Evolutionary conservation across 139 green algal genomes (phyloP).

Genomic region (Raphidocelis subcapitata): DNA sequence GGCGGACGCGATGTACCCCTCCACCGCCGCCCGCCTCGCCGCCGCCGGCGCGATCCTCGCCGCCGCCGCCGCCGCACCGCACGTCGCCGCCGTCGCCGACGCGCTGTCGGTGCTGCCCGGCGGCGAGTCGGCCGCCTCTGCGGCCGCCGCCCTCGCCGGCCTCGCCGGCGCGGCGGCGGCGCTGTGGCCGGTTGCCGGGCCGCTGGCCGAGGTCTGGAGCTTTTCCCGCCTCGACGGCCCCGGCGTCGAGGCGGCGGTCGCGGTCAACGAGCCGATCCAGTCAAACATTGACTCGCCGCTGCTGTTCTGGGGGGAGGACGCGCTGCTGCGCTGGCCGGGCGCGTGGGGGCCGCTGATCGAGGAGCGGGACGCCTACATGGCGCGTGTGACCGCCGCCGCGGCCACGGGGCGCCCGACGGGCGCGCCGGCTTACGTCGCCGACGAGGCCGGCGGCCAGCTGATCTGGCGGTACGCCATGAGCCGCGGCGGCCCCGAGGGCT

Average conservation of each 20-base stretch:
- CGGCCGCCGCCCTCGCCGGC: constrained; percentile 20
- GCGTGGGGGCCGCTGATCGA: constrained; percentile 69
- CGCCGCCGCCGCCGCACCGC: constrained; percentile 18
- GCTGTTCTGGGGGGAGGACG: constrained; percentile 84
- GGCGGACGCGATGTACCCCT: constrained; percentile 39
- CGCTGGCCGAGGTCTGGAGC: constrained; percentile 61
- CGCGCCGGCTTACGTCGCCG: constrained; percentile 9
- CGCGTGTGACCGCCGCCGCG: constrained; percentile 54
- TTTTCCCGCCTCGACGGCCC: constrained; percentile 32
- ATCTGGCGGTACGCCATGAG: constrained; percentile 75
- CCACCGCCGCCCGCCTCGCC: constrained; percentile 22
- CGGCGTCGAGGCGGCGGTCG: constrained; percentile 76
- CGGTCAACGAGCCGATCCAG: constrained; percentile 65
- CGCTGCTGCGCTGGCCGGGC: constrained; percentile 83
- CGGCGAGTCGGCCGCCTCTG: constrained; percentile 23
- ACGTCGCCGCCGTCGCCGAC: background rate
- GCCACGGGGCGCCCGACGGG: constrained; percentile 32
- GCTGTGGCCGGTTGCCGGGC: constrained; percentile 65
- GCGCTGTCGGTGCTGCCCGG: constrained; percentile 9
- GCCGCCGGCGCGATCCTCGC: constrained; percentile 17
- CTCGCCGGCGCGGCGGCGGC: constrained; percentile 32
- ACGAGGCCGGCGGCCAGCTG: constrained; percentile 16
- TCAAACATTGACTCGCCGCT: constrained; percentile 26
- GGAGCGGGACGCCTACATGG: constrained; percentile 85
- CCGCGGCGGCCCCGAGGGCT: constrained; percentile 25